Percentiles rank a stretch among this genome's conserved stretches.
Conservation (phyloP, 306 rosid species). For the Cicer arietinum region DNA sequence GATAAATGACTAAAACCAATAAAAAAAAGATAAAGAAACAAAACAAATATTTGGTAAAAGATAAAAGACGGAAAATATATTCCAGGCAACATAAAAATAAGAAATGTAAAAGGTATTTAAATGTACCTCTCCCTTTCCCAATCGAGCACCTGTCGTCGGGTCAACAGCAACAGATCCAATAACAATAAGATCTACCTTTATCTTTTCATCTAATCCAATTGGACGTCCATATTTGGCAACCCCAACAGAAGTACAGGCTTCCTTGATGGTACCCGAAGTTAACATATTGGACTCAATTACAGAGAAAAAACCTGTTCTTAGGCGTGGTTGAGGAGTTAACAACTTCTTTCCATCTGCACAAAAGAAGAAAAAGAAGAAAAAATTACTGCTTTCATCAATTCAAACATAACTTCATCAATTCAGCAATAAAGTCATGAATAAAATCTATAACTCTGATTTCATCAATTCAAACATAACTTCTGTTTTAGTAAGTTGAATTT, state of each 20-base stretch:
- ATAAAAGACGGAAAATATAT: too few relatives aligned
- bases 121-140: conserved; percentile 93
- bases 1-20: too few relatives aligned
- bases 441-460: neutral
- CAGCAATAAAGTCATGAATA: neutral
- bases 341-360: conserved; percentile 74
- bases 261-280: conserved; percentile 57
- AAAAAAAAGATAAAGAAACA: too few relatives aligned
- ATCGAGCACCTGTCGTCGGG: conserved; percentile 86
- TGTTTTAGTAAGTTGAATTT: conserved; percentile 6
- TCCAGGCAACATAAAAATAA: neutral
- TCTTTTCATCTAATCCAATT: conserved; percentile 81
- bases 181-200: conserved; percentile 83
- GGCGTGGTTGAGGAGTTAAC: conserved; percentile 89
- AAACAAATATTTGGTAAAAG: too few relatives aligned
- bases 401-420: neutral
- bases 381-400: neutral
- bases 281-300: conserved; percentile 61
- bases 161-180: conserved; percentile 95
- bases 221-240: conserved; percentile 82
- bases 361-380: neutral
- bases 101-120: conserved; percentile 24
- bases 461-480: neutral
- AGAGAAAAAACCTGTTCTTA: conserved; percentile 93
- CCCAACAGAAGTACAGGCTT: conserved; percentile 83